These are phyloP conservation scores for Rubroboletus satanas DNA, from an alignment of 768 basidiomycete species.

Conservation along the genomic window DNA sequence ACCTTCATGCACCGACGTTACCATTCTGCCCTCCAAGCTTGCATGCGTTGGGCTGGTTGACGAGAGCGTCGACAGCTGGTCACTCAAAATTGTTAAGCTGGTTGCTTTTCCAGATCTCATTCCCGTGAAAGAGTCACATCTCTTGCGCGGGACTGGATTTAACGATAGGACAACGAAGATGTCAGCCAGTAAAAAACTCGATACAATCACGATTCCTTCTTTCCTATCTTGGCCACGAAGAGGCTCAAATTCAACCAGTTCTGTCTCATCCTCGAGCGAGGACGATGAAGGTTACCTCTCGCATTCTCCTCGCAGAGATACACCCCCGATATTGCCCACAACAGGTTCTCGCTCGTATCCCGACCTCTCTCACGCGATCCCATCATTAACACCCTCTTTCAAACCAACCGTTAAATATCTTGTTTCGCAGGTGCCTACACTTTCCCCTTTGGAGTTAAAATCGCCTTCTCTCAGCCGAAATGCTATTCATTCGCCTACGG, in stretches of 20 bases:
- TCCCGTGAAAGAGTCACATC: slow-evolving; percentile 24
- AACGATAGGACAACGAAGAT: slow-evolving; percentile 1
- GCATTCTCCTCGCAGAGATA: slow-evolving; percentile 47
- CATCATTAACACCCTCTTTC: slow-evolving; percentile 28
- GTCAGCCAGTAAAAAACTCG: slow-evolving; percentile 6
- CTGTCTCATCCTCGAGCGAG: slow-evolving; percentile 33
- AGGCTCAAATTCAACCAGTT: slow-evolving; percentile 23
- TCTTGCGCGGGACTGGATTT: slow-evolving; percentile 2
- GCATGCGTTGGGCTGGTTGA: slow-evolving; percentile 74
- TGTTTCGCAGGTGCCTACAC: slow-evolving; percentile 32
- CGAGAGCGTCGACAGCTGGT: slow-evolving; percentile 67
- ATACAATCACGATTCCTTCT: slow-evolving; percentile 17
- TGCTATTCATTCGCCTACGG: slow-evolving; percentile 8
- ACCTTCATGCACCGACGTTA: slow-evolving; percentile 56
- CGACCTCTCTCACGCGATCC: slow-evolving; percentile 35
- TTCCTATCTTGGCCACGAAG: slow-evolving; percentile 22
- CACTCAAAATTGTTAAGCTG: slow-evolving; percentile 72
- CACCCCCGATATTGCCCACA: slow-evolving; percentile 33
- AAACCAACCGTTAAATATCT: slow-evolving; percentile 39
- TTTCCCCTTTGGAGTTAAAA: slow-evolving; percentile 26
- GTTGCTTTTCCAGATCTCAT: slow-evolving; percentile 75
- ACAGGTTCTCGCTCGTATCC: slow-evolving; percentile 42
- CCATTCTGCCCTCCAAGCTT: slow-evolving; percentile 63
- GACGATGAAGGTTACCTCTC: slow-evolving; percentile 54
- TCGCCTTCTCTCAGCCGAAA: slow-evolving; percentile 7